Evolutionary conservation across 345 rosid genomes (phyloP), one percentile per base, ranked within the genome.

Genomic region (Linum usitatissimum): DNA sequence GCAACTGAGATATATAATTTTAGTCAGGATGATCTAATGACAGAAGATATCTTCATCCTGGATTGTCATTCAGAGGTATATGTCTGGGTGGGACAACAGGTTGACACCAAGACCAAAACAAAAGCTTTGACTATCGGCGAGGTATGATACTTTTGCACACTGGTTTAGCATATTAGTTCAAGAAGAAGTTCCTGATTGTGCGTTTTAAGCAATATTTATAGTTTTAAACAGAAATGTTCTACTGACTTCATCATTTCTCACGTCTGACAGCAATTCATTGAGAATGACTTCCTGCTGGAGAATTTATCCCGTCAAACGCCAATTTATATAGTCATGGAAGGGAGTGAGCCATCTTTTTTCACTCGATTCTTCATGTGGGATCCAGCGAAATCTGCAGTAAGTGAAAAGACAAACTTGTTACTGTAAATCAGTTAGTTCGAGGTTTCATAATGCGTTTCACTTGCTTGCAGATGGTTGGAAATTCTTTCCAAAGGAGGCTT

Each of bases 301-400:
- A 88, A 83, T 18, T 67, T 88, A 64, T 78, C 93, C 53, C 66
- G 53, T 66, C 88, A 94, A 76, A 65, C 86, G 78, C 93, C 96
- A 19, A 70, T 86, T 64, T 88, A 78, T 71, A 73, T 90, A 60
- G 76, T 88, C 65, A 77, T 75, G 63, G 99, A 94, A 77, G 97
- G 96, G 71, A 86, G 82, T 49, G 99, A 94, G 71, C 99, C 97
- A 15, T 79, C 91, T 60, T 94, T 94, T 76, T 90, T 94, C 69
- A 88, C 93, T 9, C 89, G 95, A 54, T 94, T 88, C 80, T 94
- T 94, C 70, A 67, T 84, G 49, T 94, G 99, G 99, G 96, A 94
- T 77, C 78, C 96, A 8, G 65, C 91, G 39, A 90, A 94, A 81
- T 77, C 88, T 66, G 68, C 68, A 6, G 99, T 90, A 79, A 85